phyloP scores from a whole-genome alignment of 177 flowering plant genomes.

The Vitis hybrid region DNA sequence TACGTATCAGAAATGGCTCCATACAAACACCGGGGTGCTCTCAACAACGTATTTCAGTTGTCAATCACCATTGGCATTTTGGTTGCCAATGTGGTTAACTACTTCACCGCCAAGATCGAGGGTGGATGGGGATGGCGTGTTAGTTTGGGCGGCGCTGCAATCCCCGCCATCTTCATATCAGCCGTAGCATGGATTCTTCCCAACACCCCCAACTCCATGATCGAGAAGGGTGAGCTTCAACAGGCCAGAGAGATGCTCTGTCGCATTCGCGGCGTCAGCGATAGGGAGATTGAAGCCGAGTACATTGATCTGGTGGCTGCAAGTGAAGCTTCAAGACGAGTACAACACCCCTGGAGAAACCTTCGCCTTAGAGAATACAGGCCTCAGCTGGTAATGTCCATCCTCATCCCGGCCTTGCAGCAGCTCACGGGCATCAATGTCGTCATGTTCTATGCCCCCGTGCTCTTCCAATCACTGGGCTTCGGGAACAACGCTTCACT shows the following conservation, averaged over 20 bases:
- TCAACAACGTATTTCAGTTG: constrained; percentile 20
- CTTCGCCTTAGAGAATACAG: constrained; percentile 12
- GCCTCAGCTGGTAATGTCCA: constrained; percentile 30
- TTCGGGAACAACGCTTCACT: constrained; percentile 20
- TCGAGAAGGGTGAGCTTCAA: constrained; percentile 10
- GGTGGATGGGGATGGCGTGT: constrained; percentile 25
- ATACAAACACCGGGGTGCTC: constrained; percentile 14
- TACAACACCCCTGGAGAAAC: constrained; percentile 40
- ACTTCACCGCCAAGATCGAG: constrained; percentile 15
- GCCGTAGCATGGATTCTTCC: constrained; percentile 9
- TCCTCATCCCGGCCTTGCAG: constrained; percentile 30
- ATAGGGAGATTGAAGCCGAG: constrained; percentile 13
- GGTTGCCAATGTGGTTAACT: constrained; percentile 15
- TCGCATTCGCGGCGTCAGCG: constrained; percentile 6
- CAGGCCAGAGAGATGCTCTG: constrained; percentile 3
- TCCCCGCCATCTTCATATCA: constrained; percentile 15
- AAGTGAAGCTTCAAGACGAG: constrained; percentile 29
- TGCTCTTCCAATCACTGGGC: constrained; percentile 31
- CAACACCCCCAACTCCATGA: constrained; percentile 22
- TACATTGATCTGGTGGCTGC: constrained; percentile 20
- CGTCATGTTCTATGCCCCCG: constrained; percentile 28
- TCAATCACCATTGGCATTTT: constrained; percentile 15
- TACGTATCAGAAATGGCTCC: constrained; percentile 21
- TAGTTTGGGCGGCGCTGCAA: constrained; percentile 13
- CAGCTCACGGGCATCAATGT: constrained; percentile 25